Evolutionary conservation across 2,329 filamentous ascomycete genomes (phyloP), one percentile per base, ranked within the genome.

Genomic region (Sarocladium kiliense): DNA sequence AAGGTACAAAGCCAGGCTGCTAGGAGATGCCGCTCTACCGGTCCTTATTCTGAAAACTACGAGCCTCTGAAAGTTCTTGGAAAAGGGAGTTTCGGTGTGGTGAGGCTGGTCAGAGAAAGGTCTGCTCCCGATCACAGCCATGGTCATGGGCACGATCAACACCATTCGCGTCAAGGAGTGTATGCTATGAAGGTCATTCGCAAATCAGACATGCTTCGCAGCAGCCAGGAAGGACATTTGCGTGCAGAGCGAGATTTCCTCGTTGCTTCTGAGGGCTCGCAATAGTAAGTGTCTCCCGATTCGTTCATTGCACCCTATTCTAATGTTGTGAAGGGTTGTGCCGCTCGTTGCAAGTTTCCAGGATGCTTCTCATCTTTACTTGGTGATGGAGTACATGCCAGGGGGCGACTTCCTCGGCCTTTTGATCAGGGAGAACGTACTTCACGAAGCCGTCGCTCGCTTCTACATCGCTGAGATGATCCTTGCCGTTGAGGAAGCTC

Each of bases 331-430:
- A 50, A 86, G 83, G 93, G 85, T 96, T 47, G 89, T 97, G 2
- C 89, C 92, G 1, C 75, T 99, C 34, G 81, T 96, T 53, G 80
- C 89, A 51, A 94, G 91, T 65, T 97, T 97, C 61, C 91, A 97
- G 68, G 94, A 97, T 67, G 75, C 81, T 34, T 80, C 82, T 41
- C 90, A 89, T 62, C 77, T 99, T 5, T 97, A 97, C 64, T 82
- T 99, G 5, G 88, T 97, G 54, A 97, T 97, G 91, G 92, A 97
- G 57, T 99, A 96, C 66, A 97, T 97, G 91, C 87, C 95, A 2
- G 94, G 93, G 0, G 93, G 94, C 0, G 93, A 99, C 67, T 97
- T 99, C 61, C 78, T 99, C 0, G 89, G 89, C 1, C 72, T 97
- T 0, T 74, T 99, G 16, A 88, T 97, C 55, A 85, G 92, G 16